Percentiles rank a stretch among this genome's conserved stretches.
Conservation (phyloP, 2,329 filamentous ascomycete species). For the Akanthomyces dipterigenus region DNA sequence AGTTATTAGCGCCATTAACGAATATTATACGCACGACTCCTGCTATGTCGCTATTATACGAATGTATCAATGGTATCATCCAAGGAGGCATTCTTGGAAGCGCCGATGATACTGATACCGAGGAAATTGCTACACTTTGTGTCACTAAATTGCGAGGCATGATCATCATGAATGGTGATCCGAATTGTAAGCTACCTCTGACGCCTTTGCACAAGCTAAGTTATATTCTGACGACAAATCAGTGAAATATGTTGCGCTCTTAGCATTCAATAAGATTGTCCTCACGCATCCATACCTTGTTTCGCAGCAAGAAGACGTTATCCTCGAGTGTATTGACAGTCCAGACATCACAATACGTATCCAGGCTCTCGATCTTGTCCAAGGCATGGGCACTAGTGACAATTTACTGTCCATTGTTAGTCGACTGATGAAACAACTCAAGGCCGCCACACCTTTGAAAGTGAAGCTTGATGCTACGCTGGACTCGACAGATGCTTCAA, state of each 20-base stretch:
- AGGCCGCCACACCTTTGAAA: slow-evolving; percentile 49
- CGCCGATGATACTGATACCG: slow-evolving; percentile 70
- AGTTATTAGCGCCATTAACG: slow-evolving; percentile 82
- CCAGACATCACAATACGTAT: slow-evolving; percentile 92
- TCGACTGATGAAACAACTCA: slow-evolving; percentile 80
- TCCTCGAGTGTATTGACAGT: slow-evolving; percentile 93
- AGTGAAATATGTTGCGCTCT: slow-evolving; percentile 95
- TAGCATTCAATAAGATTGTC: slow-evolving; percentile 95
- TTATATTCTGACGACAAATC: slow-evolving; percentile 13
- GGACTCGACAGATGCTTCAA: slow-evolving; percentile 38
- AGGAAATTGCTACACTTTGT: slow-evolving; percentile 87
- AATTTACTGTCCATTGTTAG: slow-evolving; percentile 80
- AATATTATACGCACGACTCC: slow-evolving; percentile 90
- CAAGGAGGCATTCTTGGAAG: slow-evolving; percentile 89
- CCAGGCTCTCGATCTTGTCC: slow-evolving; percentile 83
- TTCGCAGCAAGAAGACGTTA: slow-evolving; percentile 89
- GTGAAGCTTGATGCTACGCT: slow-evolving; percentile 36
- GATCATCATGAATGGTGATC: slow-evolving; percentile 87
- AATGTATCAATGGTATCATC: slow-evolving; percentile 98
- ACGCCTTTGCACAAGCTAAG: background rate
- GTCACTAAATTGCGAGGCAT: slow-evolving; percentile 90
- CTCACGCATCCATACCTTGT: slow-evolving; percentile 82
- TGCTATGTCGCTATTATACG: slow-evolving; percentile 96
- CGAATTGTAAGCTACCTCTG: slow-evolving; percentile 61
- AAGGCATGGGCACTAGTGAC: slow-evolving; percentile 86